These are phyloP conservation scores for Adansonia grandidieri DNA, from an alignment of 441 rosid genomes.

Conservation along the genomic window DNA sequence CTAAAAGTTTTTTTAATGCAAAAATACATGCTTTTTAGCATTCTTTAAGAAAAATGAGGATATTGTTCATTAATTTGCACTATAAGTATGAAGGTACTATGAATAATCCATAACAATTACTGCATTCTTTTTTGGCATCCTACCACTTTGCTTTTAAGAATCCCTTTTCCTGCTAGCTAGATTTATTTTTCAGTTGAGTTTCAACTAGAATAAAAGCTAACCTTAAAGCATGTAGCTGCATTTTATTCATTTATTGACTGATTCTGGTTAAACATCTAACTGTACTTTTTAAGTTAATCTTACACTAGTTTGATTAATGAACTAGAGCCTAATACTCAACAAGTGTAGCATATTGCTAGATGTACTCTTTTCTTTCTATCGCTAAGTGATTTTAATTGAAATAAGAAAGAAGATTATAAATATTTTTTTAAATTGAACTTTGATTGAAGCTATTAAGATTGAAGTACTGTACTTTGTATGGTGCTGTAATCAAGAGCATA, in stretches of 20 bases:
- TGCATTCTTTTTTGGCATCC: not conserved
- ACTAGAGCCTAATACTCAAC: not conserved
- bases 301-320: not conserved
- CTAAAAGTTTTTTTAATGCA: not conserved
- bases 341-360: not conserved
- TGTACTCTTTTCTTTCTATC: no score
- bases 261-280: not conserved
- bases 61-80: not conserved
- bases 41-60: not conserved
- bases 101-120: not conserved
- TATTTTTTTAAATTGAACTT: not conserved
- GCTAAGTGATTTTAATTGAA: not conserved
- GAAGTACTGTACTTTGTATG: not conserved
- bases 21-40: not conserved
- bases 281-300: not conserved
- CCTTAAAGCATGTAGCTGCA: no score
- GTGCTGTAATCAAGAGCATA: not conserved
- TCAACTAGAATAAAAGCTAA: not conserved
- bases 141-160: not conserved
- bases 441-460: not conserved
- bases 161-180: not conserved
- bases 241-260: not conserved
- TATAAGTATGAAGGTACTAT: not conserved
- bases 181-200: conserved; percentile 7
- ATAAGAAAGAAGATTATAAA: not conserved